These are phyloP conservation scores for Metarhizium album DNA, from an alignment of 2,329 filamentous ascomycete genomes.

Conservation along the genomic window DNA sequence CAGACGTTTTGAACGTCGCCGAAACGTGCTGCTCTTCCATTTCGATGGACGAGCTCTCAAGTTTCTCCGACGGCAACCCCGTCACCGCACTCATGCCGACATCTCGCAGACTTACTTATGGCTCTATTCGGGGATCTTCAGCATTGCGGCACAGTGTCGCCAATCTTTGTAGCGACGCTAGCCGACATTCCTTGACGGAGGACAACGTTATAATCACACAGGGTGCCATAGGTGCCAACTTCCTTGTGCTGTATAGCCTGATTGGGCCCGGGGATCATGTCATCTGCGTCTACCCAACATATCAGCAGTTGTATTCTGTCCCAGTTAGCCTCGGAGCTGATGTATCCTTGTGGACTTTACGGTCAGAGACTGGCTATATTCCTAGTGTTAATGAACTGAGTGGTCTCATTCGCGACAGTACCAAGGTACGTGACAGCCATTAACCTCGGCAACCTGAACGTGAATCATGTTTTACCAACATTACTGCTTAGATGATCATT, in stretches of 20 bases:
- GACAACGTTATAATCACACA: constrained; percentile 67
- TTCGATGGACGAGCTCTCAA: constrained; percentile 56
- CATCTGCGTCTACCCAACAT: constrained; percentile 77
- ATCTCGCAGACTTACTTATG: constrained; percentile 58
- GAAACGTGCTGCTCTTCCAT: constrained; percentile 71
- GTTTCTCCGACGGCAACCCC: constrained; percentile 44
- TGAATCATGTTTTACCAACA: constrained; percentile 29
- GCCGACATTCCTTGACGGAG: constrained; percentile 20
- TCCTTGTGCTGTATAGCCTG: constrained; percentile 64
- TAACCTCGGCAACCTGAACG: not conserved
- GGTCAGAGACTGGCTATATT: constrained; percentile 52
- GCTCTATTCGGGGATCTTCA: constrained; percentile 57
- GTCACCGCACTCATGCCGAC: constrained; percentile 29
- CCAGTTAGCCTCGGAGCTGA: constrained; percentile 65
- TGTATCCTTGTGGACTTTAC: constrained; percentile 66
- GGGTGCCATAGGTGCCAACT: constrained; percentile 79
- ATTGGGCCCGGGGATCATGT: constrained; percentile 69
- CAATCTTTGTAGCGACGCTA: constrained; percentile 43
- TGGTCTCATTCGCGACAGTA: constrained; percentile 51
- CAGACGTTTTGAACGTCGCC: constrained; percentile 56
- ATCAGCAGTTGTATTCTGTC: constrained; percentile 72
- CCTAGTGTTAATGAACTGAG: constrained; percentile 58
- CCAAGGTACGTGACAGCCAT: constrained; percentile 43
- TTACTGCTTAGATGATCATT: constrained; percentile 26
- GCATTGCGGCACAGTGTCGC: constrained; percentile 50